Base-by-base conservation (phyloP, 768 basidiomycete species). In the Rhodotorula toruloides region DNA sequence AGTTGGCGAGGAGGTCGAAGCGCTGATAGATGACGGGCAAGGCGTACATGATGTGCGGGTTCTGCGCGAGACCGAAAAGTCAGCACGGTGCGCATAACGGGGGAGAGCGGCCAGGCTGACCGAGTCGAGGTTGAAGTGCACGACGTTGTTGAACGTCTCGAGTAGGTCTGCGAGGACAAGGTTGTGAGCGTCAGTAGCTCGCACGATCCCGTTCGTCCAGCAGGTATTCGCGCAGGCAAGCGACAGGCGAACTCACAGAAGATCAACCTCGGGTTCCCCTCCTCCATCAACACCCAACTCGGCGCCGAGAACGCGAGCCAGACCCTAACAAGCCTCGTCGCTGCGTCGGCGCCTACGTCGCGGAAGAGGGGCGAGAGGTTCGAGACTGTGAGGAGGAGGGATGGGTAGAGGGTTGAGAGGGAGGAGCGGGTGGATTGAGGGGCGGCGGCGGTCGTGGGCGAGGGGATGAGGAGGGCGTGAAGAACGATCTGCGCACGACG, bases 231-330 rank as follows among this genome's bases (percentile, higher is more conserved):
- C 11, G 14, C 25, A 56, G 5, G 34, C 46, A 63, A 61, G 77
- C 84, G 67, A 68, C 90, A 90, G 92, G 87, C 76, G 91, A 27
- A 65, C 65, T n/a, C 37, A 70, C 69, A 96, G 78, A 89, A 98
- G 39, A 97, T 82, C 37, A 97, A 79, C 67, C 96, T 80, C 2
- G 96, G 96, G 75, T 97, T 91, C 12, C 93, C 91, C 77, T 97
- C 96, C 68, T 98, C 96, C 5, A 89, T 86, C 27, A 99, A 79
- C 40, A 98, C 79, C 77, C 97, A 97, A 4, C 85, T 79, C 0
- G 96, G 90, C 65, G 87, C 90, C 10, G 91, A 87, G 76, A 99
- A 94, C 0, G 94, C 90, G 36, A 84, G 86, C 78, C 96, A 91
- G 11, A 98, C 83, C 77, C 96, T 91, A 42, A 93, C 76, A 12